These are phyloP conservation scores for Fusarium neocosmosporiellum DNA, from an alignment of 2,329 filamentous ascomycete genomes.

Conservation along the genomic window DNA sequence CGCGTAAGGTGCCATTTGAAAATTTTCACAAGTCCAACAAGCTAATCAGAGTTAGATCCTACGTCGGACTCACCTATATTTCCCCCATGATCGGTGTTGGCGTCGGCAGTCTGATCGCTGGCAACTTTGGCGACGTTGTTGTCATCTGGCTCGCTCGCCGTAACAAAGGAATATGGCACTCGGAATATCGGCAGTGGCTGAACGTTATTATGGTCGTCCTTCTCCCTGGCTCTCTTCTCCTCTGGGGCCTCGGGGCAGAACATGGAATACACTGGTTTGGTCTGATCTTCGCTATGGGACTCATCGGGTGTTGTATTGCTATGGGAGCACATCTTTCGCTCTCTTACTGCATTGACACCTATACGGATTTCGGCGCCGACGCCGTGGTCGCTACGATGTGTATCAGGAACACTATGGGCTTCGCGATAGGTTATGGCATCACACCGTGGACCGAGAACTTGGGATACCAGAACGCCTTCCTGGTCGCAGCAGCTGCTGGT, in stretches of 20 bases:
- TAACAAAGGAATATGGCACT: neutral
- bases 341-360: constrained; percentile 47
- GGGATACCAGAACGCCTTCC: neutral
- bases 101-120: too few relatives aligned
- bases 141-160: too few relatives aligned
- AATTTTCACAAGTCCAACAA: too few relatives aligned
- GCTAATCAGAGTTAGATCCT: too few relatives aligned
- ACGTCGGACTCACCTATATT: too few relatives aligned
- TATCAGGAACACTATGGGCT: constrained; percentile 53
- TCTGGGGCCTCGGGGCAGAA: constrained; percentile 53
- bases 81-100: too few relatives aligned
- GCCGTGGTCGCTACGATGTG: constrained; percentile 47
- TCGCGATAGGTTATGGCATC: constrained; percentile 52
- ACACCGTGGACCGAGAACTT: constrained; percentile 41
- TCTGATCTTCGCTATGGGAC: constrained; percentile 43
- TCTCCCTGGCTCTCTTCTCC: constrained; percentile 53
- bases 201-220: too few relatives aligned
- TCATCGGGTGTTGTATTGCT: constrained; percentile 43
- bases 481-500: constrained; percentile 9
- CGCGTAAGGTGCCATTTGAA: too few relatives aligned
- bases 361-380: constrained; percentile 45
- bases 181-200: constrained; percentile 49
- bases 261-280: constrained; percentile 48
- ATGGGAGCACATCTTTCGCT: constrained; percentile 42
- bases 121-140: too few relatives aligned